Evolutionary conservation across 2,329 filamentous ascomycete genomes (phyloP), one percentile per base, ranked within the genome.

Genomic region (Nannizziopsis barbatae): DNA sequence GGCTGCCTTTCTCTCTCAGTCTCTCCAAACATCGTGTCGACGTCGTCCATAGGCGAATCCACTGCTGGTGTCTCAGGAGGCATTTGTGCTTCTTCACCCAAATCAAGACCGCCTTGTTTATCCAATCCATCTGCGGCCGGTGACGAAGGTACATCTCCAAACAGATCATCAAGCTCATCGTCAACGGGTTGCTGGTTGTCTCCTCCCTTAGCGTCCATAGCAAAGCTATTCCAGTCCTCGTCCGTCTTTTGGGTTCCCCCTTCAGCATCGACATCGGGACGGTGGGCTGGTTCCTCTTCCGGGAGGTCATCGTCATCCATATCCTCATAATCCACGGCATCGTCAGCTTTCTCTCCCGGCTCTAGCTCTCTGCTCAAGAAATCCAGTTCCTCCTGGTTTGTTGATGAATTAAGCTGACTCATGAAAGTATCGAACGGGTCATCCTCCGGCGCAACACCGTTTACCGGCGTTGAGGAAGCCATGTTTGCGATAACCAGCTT

Each of bases 251-350:
- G 44, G 14, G 22, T 27, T n/a, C 36, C 35, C 32, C 49, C 46
- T 11, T 38, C 27, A 30, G 17, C 30, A 30, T 12, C 39, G 45
- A 49, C 42, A 18, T 38, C 45, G 11, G 9, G 35, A 11, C 65
- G 70, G 77, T 73, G 82, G 14, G 42, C 38, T 35, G 57, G 43
- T 56, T 73, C 72, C 35, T 92, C 86, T 5, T 92, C 86, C 9
- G 87, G 84, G 6, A 95, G 75, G 54, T 95, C 88, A 62, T 96
- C 88, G 62, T 96, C 90, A 55, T 84, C 84, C 53, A 96, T 89
- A 60, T 95, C 86, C 62, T 86, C 87, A 58, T 76, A 98, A 62
- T 98, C 92, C 53, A 92, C 71, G 36, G 92, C 92, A 67, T 96
- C 86, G 52, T 88, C 88, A 47, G 88, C 90, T 66, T 98, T 98